Base-by-base conservation (phyloP, 208 protist genomes). In the Crithidia acanthocephali region DNA sequence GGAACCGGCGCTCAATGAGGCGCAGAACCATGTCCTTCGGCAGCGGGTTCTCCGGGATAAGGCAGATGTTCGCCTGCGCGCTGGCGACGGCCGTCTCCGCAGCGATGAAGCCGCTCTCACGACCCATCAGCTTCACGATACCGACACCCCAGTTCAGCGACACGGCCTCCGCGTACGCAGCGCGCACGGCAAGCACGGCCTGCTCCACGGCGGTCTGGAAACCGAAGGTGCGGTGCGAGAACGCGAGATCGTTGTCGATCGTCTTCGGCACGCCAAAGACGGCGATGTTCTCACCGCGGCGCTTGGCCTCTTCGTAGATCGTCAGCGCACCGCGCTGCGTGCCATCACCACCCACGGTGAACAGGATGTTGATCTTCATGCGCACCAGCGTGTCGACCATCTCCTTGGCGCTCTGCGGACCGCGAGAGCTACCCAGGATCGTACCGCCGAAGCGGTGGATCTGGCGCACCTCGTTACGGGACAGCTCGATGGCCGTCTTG, bases 61-160 rank as follows among this genome's bases (percentile, higher is more conserved):
- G 86, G 78, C 88, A 96, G 59, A 98, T 87, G 81, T 98, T 95
- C 37, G 95, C 94, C 75, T 97, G 88, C 51, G 85, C 83, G 56
- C 82, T 94, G 32, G 95, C 88, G 33, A 98, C 84, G n/a, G 96
- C 80, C 25, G 95, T 92, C 74, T 98, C 84, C 8, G 89, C 85
- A 6, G 97, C 95, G 66, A 98, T 97, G 81, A 98, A 98, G 52
- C 97, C 97, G 42, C 90, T 93, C 72, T 98, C 86, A 25, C 96
- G 87, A 20, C 97, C 97, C 97, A 98, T 98, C 23, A 98, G 83
- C 85, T 98, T 98, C 61, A 98, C 97, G 65, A 98, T 89, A 45
- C 95, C 93, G 40, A 98, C 83, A 72, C 95, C 95, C 80, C 97
- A 96, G 71, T 87, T 87, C 56, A 88, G 80, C 22, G 87, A 94